A percentile compares a stretch with the other conserved stretches of the same genome.
These are phyloP conservation scores for Cucumis cinereus DNA, from an alignment of 306 rosid species.

Conservation along the genomic window DNA sequence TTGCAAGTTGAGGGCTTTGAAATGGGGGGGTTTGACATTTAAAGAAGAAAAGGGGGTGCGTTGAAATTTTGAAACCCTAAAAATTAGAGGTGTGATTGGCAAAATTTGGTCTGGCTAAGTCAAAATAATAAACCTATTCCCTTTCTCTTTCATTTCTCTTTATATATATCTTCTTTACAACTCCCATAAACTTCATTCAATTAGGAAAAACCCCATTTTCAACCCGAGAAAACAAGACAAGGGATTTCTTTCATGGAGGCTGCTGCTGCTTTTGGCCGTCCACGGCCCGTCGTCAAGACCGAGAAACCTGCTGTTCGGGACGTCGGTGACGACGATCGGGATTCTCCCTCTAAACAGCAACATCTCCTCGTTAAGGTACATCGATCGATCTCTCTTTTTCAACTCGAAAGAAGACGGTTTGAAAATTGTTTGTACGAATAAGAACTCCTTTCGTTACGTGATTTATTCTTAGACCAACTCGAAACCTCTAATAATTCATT, in stretches of 20 bases:
- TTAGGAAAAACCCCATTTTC: background rate
- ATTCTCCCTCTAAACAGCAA: background rate
- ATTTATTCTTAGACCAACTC: no score
- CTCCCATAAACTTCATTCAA: background rate
- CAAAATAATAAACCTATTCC: background rate
- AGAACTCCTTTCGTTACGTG: no score
- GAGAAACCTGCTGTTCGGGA: background rate
- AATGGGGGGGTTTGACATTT: background rate
- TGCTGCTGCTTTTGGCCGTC: constrained; percentile 3
- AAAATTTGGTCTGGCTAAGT: background rate
- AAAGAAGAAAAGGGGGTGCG: background rate
- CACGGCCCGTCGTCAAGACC: background rate
- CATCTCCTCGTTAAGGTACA: background rate
- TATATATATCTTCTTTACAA: background rate
- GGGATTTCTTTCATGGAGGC: background rate
- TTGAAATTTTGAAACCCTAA: background rate
- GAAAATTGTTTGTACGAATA: no score
- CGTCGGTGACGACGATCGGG: background rate
- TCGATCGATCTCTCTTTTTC: background rate
- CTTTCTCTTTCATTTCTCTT: background rate
- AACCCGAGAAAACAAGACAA: background rate
- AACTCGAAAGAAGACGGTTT: background rate
- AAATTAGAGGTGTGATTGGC: background rate
- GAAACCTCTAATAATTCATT: no score
- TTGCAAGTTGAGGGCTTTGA: background rate